Evolutionary conservation across 2,329 filamentous ascomycete genomes (phyloP).

Genomic region (Xylaria sp.): DNA sequence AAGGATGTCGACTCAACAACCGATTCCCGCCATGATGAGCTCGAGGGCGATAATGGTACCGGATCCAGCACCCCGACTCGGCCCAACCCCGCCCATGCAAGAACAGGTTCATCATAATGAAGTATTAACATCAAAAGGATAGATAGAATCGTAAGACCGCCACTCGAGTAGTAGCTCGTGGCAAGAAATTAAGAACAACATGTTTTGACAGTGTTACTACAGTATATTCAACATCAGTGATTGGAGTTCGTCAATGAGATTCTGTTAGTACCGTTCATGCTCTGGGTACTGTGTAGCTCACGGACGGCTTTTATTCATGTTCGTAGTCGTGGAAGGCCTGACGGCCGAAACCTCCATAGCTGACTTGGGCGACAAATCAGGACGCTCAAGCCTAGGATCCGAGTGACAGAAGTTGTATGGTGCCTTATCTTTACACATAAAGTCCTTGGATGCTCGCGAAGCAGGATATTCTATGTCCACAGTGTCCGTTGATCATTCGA

Average conservation of each 20-base stretch:
- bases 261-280: neutral
- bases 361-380: neutral
- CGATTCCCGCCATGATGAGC: neutral
- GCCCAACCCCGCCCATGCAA: neutral
- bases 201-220: conserved; percentile 19
- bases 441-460: neutral
- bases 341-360: neutral
- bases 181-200: neutral
- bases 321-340: neutral
- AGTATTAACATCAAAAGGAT: neutral
- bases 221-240: conserved; percentile 19
- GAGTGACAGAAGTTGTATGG: neutral
- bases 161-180: neutral
- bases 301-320: neutral
- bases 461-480: too few relatives aligned
- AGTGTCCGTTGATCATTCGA: too few relatives aligned
- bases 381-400: neutral
- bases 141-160: neutral
- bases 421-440: neutral
- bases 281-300: neutral
- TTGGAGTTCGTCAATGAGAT: neutral
- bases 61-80: neutral
- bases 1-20: neutral
- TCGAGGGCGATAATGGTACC: neutral
- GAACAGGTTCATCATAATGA: neutral